Conservation (phyloP, 192 early-diverging fungal species). For the Kappamyces sp. region DNA sequence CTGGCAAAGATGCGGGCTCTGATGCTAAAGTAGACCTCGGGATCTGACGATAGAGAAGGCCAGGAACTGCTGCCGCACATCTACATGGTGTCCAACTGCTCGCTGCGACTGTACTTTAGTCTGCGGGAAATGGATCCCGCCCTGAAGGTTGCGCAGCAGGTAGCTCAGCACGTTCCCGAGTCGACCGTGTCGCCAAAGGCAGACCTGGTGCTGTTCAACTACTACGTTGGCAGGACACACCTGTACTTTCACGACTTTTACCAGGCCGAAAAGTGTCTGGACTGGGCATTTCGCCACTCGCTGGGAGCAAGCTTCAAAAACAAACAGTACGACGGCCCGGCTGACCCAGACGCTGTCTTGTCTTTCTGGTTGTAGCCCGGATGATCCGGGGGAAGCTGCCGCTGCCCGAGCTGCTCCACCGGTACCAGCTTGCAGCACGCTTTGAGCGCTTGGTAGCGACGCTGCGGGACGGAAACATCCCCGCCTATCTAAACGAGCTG, state of each 20-base stretch:
- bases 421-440: constrained; percentile 1
- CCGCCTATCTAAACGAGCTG: no score
- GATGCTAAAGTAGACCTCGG: no score
- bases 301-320: neutral
- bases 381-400: constrained; percentile 7
- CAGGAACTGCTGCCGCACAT: no score
- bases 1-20: no score
- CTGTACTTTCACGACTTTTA: constrained; percentile 9
- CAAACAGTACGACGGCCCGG: neutral
- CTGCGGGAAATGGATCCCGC: neutral
- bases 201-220: constrained; percentile 6
- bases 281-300: neutral
- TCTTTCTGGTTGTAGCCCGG: constrained; percentile 1
- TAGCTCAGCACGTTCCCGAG: neutral
- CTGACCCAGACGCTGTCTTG: neutral
- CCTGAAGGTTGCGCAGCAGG: neutral
- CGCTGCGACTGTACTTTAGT: neutral
- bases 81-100: neutral
- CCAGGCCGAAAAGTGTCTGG: constrained; percentile 1
- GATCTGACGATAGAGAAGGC: no score
- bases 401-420: neutral
- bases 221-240: constrained; percentile 1
- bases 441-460: neutral
- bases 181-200: neutral
- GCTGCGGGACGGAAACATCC: no score